Evolutionary conservation across 192 early-diverging fungal genomes (phyloP).

Genomic region (Umbelopsis vinacea): DNA sequence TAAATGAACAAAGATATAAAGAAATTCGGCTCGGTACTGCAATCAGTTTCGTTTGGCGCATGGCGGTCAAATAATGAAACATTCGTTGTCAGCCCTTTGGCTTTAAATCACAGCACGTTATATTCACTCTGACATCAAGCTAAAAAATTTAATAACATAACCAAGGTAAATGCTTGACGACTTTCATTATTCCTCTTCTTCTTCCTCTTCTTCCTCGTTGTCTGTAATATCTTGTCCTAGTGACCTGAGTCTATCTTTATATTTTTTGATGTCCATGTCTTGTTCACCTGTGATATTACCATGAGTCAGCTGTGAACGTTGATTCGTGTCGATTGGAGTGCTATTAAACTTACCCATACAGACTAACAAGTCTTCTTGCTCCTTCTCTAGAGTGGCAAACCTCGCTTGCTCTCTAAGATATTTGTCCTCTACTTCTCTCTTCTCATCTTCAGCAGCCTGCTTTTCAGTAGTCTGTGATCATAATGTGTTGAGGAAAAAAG

Average conservation of each 20-base stretch:
- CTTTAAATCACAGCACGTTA: no score
- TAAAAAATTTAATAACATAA: no score
- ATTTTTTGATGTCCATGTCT: conserved; percentile 42
- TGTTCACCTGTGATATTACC: conserved; percentile 37
- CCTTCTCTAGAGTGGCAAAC: conserved; percentile 48
- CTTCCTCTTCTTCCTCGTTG: conserved; percentile 44
- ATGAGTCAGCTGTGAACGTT: neutral
- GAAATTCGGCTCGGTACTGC: no score
- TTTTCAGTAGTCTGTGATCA: neutral
- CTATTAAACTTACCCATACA: conserved; percentile 35
- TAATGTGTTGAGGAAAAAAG: neutral
- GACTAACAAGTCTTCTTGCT: conserved; percentile 50
- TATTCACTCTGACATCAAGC: no score
- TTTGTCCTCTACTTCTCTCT: conserved; percentile 19
- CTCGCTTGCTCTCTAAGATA: conserved; percentile 27
- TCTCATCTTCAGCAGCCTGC: neutral
- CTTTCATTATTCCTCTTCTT: conserved; percentile 27
- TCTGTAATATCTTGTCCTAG: conserved; percentile 42
- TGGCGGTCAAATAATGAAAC: no score
- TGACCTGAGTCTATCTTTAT: conserved; percentile 34
- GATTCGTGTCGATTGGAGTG: neutral
- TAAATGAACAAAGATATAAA: no score
- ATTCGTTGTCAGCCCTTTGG: no score
- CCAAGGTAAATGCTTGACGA: neutral
- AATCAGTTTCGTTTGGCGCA: no score